Evolutionary conservation across 1,139 yeast species (phyloP).

Genomic region (Blastobotrys proliferans): DNA sequence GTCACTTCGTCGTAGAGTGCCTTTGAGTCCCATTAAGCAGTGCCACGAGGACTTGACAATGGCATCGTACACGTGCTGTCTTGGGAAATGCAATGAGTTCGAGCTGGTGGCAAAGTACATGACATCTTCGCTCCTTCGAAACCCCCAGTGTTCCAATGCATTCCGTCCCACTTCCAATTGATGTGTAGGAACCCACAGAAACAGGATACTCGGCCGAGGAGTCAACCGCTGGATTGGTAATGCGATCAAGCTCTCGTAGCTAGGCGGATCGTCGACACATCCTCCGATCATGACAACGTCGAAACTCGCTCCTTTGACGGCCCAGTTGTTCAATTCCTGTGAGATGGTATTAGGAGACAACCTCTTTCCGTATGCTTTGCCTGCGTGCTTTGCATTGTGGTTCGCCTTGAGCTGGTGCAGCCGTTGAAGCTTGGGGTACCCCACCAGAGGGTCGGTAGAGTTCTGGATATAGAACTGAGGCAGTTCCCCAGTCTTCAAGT

Average conservation of each 20-base stretch:
- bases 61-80: conserved; percentile 20
- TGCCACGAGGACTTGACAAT: conserved; percentile 57
- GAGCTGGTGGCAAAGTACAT: conserved; percentile 47
- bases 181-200: conserved; percentile 76
- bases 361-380: conserved; percentile 63
- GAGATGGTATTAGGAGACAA: conserved; percentile 47
- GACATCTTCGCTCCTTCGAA: conserved; percentile 86
- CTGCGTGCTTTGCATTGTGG: conserved; percentile 49
- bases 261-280: conserved; percentile 59
- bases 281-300: conserved; percentile 94
- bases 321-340: conserved; percentile 56
- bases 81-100: conserved; percentile 28
- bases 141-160: conserved; percentile 62
- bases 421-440: conserved; percentile 77
- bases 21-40: conserved; percentile 96
- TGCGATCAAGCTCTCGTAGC: conserved; percentile 53
- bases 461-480: conserved; percentile 69
- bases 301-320: conserved; percentile 53
- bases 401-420: conserved; percentile 57
- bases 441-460: conserved; percentile 60
- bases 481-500: conserved; percentile 53
- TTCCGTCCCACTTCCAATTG: conserved; percentile 51
- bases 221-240: conserved; percentile 72
- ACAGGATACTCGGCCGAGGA: conserved; percentile 79
- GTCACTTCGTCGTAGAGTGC: conserved; percentile 81